A percentile compares a stretch with the other conserved stretches of the same genome.
Conservation (phyloP, 495 filamentous ascomycete species). For the Xylaria curta region DNA sequence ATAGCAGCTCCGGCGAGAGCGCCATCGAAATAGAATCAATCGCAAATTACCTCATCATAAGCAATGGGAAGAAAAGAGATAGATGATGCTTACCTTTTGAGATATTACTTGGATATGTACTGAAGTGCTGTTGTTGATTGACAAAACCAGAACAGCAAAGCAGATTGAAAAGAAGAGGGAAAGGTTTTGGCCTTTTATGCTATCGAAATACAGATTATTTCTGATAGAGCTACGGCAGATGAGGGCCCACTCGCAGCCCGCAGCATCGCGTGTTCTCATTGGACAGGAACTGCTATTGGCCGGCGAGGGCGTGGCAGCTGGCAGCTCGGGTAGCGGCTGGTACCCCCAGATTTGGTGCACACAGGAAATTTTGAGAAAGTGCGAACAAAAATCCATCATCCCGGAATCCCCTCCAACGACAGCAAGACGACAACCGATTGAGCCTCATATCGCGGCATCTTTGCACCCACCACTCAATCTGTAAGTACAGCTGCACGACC, state of each 20-base stretch:
- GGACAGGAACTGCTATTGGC: neutral
- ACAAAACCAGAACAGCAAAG: neutral
- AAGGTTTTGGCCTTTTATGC: conserved; percentile 9
- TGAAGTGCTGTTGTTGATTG: neutral
- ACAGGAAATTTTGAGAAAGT: conserved; percentile 32
- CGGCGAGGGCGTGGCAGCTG: conserved; percentile 17
- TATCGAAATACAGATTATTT: conserved; percentile 8
- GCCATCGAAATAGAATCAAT: conserved; percentile 83
- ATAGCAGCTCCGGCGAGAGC: conserved; percentile 85
- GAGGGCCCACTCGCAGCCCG: neutral
- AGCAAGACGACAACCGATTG: conserved; percentile 29
- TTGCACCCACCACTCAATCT: conserved; percentile 25
- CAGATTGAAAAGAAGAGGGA: neutral
- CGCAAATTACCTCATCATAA: conserved; percentile 97
- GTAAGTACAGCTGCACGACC: conserved; percentile 19
- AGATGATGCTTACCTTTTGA: conserved; percentile 14
- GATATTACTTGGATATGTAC: neutral
- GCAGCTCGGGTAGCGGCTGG: conserved; percentile 26
- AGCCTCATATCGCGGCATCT: conserved; percentile 25
- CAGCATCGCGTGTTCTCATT: neutral
- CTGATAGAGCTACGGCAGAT: conserved; percentile 2
- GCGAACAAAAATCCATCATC: conserved; percentile 30
- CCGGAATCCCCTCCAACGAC: conserved; percentile 31
- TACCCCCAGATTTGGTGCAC: conserved; percentile 23
- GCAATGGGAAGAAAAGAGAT: neutral